Base-by-base conservation (phyloP, 1,139 yeast species). In the Blastobotrys ciferrii region DNA sequence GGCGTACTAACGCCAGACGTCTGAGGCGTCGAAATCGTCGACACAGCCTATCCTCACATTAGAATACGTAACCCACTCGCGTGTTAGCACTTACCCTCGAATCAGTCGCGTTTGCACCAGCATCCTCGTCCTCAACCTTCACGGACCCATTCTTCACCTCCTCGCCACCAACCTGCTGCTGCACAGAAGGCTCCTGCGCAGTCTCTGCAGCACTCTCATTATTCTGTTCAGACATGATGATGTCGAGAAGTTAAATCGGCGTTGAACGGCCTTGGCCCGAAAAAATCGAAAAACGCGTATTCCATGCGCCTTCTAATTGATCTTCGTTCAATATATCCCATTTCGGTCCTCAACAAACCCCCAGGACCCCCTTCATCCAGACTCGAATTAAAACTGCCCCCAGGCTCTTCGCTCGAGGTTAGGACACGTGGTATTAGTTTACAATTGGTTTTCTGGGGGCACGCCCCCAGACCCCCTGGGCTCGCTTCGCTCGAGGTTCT, bases 1-100 rank as follows among this genome's bases (percentile, higher is more conserved):
- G 63, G 63, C 3, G 53, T 50, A 23, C 51, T 45, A 14, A 49
- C 37, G 30, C 39, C 41, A 6, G 50, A 46, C 1, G 52, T 49
- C 13, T 42, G 23, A 2, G 54, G 49, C 2, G 53, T 50, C 3
- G 49, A 48, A 9, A 50, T 18, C 2, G 43, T 43, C 17, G 52
- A 51, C 14, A 38, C 30, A n/a, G 25, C 38, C 48, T 48, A 28
- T 11, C n/a, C 4, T 19, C 4, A 9, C 17, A 13, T 36, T 33
- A 33, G 38, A 33, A 36, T 23, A 36, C 40, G 40, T 36, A 11
- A 12, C 4, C 6, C 12, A 5, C 19, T 28, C 28, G 4, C 14
- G 4, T 13, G 4, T 12, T 15, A 20, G 25, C 25, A 25, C 32
- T 38, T 23, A 38, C 32, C 25, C 25, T 14, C 4, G 42, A 38